Evolutionary conservation across 2,329 filamentous ascomycete species (phyloP).

Genomic region (Penicillium sp.): DNA sequence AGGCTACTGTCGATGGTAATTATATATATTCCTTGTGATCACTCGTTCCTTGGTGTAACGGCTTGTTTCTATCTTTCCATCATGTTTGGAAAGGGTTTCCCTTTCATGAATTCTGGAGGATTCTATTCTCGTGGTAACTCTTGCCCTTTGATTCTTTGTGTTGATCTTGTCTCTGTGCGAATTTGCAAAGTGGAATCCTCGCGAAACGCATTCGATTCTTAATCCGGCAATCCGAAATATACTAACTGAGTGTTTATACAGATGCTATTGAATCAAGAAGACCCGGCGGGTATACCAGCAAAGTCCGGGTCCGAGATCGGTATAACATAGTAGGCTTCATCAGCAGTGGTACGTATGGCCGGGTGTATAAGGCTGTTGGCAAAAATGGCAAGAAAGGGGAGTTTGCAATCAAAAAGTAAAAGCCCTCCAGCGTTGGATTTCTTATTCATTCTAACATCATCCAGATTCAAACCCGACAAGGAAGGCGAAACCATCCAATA

Average conservation of each 20-base stretch:
- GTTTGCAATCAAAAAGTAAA: conserved; percentile 94
- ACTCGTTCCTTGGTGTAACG: conserved; percentile 4
- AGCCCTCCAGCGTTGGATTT: conserved; percentile 5
- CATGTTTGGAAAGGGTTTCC: conserved; percentile 37
- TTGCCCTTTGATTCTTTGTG: conserved; percentile 10
- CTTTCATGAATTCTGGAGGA: conserved; percentile 32
- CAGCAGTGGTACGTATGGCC: conserved; percentile 92
- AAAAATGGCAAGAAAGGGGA: conserved; percentile 65
- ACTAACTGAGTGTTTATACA: conserved; percentile 24
- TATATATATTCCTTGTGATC: conserved; percentile 15
- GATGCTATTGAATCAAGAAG: conserved; percentile 33
- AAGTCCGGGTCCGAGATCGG: conserved; percentile 80
- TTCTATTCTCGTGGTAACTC: conserved; percentile 38
- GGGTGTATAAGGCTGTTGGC: conserved; percentile 89
- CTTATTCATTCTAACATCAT: conserved; percentile 11
- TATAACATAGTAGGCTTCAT: conserved; percentile 98
- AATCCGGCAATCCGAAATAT: not conserved
- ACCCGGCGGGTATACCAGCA: conserved; percentile 51
- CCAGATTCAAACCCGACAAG: conserved; percentile 86
- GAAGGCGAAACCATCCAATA: conserved; percentile 91
- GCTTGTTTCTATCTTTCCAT: conserved; percentile 11
- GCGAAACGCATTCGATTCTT: conserved; percentile 5
- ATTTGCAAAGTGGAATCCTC: conserved; percentile 8
- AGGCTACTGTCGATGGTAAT: conserved; percentile 42
- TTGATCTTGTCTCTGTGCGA: not conserved